Evolutionary conservation across 169 alveolate genomes (phyloP).

Genomic region (Cryptosporidium meleagridis): DNA sequence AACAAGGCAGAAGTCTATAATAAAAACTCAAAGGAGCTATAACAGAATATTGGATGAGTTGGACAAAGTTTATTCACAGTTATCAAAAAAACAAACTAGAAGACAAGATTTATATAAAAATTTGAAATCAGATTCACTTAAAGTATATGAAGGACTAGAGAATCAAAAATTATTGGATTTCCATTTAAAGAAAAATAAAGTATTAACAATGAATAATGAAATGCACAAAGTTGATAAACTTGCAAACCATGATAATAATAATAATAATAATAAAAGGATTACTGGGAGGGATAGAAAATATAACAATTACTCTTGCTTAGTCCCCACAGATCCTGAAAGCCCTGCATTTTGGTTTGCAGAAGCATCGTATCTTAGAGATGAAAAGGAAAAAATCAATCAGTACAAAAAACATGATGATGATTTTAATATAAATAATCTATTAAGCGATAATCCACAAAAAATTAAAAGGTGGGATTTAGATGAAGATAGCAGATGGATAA

Average conservation of each 20-base stretch:
- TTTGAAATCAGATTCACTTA: slow-evolving; percentile 29
- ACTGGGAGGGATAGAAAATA: slow-evolving; percentile 56
- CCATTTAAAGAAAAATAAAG: slow-evolving; percentile 19
- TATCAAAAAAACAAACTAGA: slow-evolving; percentile 60
- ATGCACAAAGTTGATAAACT: background rate
- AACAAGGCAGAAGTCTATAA: slow-evolving; percentile 70
- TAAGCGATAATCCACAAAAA: slow-evolving; percentile 11
- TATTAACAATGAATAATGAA: slow-evolving; percentile 1
- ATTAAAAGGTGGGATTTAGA: slow-evolving; percentile 40
- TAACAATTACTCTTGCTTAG: slow-evolving; percentile 50
- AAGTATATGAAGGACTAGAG: slow-evolving; percentile 64
- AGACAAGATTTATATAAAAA: slow-evolving; percentile 73
- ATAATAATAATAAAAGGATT: slow-evolving; percentile 2
- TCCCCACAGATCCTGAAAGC: slow-evolving; percentile 63
- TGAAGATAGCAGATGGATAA: slow-evolving; percentile 68
- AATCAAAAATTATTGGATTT: slow-evolving; percentile 43
- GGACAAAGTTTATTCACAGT: slow-evolving; percentile 46
- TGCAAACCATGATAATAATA: background rate
- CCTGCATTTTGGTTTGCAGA: slow-evolving; percentile 77
- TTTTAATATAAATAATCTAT: background rate
- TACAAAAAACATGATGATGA: slow-evolving; percentile 45
- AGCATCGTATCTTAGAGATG: slow-evolving; percentile 60
- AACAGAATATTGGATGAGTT: slow-evolving; percentile 50
- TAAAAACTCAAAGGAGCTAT: slow-evolving; percentile 54
- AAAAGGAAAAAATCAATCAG: slow-evolving; percentile 9